Percentiles rank a stretch among this genome's conserved stretches.
phyloP scores from a whole-genome alignment of 2,329 filamentous ascomycete genomes.

The Calonectria henricotiae region DNA sequence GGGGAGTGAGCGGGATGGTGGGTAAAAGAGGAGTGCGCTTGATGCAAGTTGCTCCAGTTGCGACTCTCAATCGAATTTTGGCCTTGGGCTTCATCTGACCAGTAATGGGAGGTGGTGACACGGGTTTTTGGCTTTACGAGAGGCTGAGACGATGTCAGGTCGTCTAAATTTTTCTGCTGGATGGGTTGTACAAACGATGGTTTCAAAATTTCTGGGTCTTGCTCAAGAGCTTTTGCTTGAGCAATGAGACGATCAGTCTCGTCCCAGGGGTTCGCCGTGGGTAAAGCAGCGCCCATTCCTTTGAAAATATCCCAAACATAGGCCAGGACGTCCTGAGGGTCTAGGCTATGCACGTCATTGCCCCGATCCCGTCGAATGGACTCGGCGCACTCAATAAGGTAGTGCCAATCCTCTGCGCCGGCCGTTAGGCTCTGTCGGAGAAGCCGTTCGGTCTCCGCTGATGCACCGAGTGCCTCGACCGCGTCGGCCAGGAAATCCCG shows the following conservation, averaged over 20 bases:
- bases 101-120: constrained; percentile 52
- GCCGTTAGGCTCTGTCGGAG: constrained; percentile 55
- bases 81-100: constrained; percentile 47
- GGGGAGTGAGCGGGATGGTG: constrained; percentile 21
- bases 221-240: constrained; percentile 52
- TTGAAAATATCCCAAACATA: constrained; percentile 53
- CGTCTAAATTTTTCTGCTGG: constrained; percentile 13
- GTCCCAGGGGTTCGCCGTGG: constrained; percentile 52
- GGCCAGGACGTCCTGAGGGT: constrained; percentile 57
- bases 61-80: constrained; percentile 38
- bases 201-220: constrained; percentile 43
- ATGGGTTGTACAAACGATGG: constrained; percentile 33
- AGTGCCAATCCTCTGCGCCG: constrained; percentile 57
- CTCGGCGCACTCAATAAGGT: constrained; percentile 56
- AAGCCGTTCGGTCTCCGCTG: constrained; percentile 53
- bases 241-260: constrained; percentile 59
- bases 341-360: constrained; percentile 45
- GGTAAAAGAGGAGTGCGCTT: constrained; percentile 27
- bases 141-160: constrained; percentile 18
- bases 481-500: constrained; percentile 55
- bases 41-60: constrained; percentile 38
- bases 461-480: constrained; percentile 50
- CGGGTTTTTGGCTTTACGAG: constrained; percentile 35
- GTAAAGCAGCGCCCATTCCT: constrained; percentile 25
- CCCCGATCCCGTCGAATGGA: constrained; percentile 48